Base-by-base conservation (phyloP, 768 basidiomycete genomes). In the Trametes sanguinea region DNA sequence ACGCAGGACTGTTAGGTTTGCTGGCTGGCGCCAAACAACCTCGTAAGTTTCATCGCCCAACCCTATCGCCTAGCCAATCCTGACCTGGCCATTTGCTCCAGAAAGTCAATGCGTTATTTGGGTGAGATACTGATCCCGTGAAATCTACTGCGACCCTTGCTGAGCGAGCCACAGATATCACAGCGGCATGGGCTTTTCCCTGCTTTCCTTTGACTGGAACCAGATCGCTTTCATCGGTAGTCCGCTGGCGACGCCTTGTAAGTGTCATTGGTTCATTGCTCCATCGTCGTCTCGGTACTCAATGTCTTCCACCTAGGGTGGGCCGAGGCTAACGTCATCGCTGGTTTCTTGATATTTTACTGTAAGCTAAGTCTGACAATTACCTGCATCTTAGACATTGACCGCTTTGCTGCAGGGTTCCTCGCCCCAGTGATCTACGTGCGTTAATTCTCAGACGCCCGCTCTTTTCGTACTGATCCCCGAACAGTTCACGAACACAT, bases 181-280 rank as follows among this genome's bases (percentile, higher is more conserved):
- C 67, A 67, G 67, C 63, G 64, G 77, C 37, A 68, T 71, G 67
- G 71, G 71, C 22, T 89, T 90, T 85, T 85, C 85, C 65, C 69
- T 89, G 48, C 72, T 90, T 67, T 88, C 89, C 16, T 90, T 92
- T 69, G 90, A 92, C 63, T 92, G 90, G 90, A 4, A 83, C 35
- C 35, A 87, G 71, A 81, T 87, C 60, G 83, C 85, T 3, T 88
- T 85, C 69, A 85, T 84, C 51, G 84, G 84, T 10, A 83, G 83
- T 40, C 89, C 89, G 0, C 74, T 81, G 17, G 64, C 86, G 6
- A 85, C 88, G 3, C 89, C 90, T 3, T 91, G 64, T 68, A 37
- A 6, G 35, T 11, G 6, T 11, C 35, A 6, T 37, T 37, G 6
- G 35, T 6, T 37, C 22, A 22, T 22, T 22, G 22, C 22, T 1